Percentiles rank a stretch among this genome's conserved stretches.
These are phyloP conservation scores for Schizonepeta tenuifolia DNA, from an alignment of 257 asterid genomes.

Conservation along the genomic window DNA sequence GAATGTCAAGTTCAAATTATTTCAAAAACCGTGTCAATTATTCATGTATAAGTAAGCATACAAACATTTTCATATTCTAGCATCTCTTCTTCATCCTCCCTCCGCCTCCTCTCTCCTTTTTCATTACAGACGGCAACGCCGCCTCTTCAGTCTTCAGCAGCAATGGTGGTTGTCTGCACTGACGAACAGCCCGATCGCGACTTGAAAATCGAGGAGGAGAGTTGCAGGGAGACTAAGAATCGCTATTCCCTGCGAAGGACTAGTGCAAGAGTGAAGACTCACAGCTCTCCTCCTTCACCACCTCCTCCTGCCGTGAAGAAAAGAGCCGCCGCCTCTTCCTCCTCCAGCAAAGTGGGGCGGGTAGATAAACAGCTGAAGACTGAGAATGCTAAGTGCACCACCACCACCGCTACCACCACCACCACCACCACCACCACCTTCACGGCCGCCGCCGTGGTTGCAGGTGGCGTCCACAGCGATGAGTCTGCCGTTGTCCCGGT, in stretches of 20 bases:
- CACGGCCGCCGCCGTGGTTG: background rate
- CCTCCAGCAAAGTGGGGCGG: background rate
- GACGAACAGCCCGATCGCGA: background rate
- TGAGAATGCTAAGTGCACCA: background rate
- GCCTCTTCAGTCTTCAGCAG: background rate
- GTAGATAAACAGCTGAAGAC: background rate
- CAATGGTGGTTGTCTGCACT: conserved; percentile 15
- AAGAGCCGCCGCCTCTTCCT: background rate
- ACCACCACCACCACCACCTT: background rate
- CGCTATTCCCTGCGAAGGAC: conserved; percentile 27
- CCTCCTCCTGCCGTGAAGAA: conserved; percentile 1
- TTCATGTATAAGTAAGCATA: no score
- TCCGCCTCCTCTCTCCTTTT: background rate
- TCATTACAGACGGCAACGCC: background rate
- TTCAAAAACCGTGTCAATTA: no score
- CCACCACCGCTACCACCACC: background rate
- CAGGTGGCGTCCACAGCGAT: background rate
- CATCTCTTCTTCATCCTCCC: background rate
- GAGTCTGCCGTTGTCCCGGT: background rate
- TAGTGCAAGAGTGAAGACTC: conserved; percentile 19
- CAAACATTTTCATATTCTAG: no score
- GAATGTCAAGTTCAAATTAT: no score
- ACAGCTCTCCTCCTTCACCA: no score
- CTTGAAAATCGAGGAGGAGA: background rate
- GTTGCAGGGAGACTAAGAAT: background rate